These are phyloP conservation scores for Cyclotella kingstonii DNA, from an alignment of 108 stramenopile genomes.

Conservation along the genomic window DNA sequence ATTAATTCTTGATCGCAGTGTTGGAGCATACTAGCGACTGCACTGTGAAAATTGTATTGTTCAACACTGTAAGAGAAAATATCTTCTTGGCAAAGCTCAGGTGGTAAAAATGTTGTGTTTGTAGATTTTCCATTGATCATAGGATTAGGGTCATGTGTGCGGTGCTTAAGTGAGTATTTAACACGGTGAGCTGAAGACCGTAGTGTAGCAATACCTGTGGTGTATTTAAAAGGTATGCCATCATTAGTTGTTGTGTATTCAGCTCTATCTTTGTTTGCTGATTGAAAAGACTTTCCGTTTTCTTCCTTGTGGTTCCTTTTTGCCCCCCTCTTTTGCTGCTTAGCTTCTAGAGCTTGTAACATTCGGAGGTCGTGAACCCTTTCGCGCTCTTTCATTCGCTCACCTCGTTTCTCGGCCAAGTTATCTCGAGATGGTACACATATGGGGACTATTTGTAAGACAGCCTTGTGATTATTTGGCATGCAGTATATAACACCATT, in stretches of 20 bases:
- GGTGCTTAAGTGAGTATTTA: conserved; percentile 59
- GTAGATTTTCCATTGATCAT: conserved; percentile 53
- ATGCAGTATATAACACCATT: conserved; percentile 76
- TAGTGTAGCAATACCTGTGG: conserved; percentile 75
- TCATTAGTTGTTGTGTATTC: conserved; percentile 1
- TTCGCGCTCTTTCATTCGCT: conserved; percentile 28
- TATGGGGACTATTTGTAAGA: conserved; percentile 68
- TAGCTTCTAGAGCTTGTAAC: conserved; percentile 10
- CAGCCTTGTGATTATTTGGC: conserved; percentile 75
- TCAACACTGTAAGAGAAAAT: conserved; percentile 47
- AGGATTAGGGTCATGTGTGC: conserved; percentile 71
- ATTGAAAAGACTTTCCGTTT: conserved; percentile 27
- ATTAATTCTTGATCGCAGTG: conserved; percentile 58
- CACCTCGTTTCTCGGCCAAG: conserved; percentile 24
- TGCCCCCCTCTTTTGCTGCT: conserved; percentile 24
- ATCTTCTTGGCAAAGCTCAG: conserved; percentile 44
- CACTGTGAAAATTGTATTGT: conserved; percentile 52
- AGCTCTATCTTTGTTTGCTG: conserved; percentile 2
- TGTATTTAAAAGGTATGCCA: conserved; percentile 49
- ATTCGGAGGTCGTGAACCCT: conserved; percentile 8
- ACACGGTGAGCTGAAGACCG: conserved; percentile 83
- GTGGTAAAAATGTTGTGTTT: conserved; percentile 64
- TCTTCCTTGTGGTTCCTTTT: conserved; percentile 13
- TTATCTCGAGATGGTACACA: conserved; percentile 39
- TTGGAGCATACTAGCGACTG: conserved; percentile 47